A percentile compares a stretch with the other conserved stretches of the same genome.
phyloP scores from a whole-genome alignment of 768 basidiomycete genomes.

The Kwoniella europaea region DNA sequence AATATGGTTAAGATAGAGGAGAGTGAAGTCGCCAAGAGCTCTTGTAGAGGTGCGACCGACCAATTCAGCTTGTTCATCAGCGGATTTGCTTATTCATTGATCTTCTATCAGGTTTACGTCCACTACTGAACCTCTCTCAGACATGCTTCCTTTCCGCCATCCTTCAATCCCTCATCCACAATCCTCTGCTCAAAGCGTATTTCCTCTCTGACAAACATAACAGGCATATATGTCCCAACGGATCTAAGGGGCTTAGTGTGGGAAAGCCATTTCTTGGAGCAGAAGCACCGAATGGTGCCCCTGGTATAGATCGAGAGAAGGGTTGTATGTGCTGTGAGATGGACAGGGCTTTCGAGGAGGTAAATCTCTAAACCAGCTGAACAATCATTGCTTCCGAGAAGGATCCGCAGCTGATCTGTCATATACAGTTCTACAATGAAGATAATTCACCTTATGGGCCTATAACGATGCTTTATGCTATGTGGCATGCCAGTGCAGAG shows the following conservation, averaged over 20 bases:
- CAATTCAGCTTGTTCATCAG: too few relatives aligned
- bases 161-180: constrained; percentile 85
- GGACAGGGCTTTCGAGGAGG: constrained; percentile 67
- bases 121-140: constrained; percentile 83
- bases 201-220: constrained; percentile 93
- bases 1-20: constrained; percentile 45
- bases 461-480: constrained; percentile 77
- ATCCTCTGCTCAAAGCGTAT: constrained; percentile 84
- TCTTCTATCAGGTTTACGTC: constrained; percentile 68
- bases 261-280: constrained; percentile 56
- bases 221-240: constrained; percentile 53
- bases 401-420: background rate
- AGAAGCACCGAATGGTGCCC: constrained; percentile 60
- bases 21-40: constrained; percentile 63
- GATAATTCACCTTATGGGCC: constrained; percentile 75
- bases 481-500: constrained; percentile 78
- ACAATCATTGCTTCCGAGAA: too few relatives aligned
- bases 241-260: constrained; percentile 29
- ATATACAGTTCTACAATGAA: constrained; percentile 60
- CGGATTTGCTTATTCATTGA: background rate
- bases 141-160: constrained; percentile 95
- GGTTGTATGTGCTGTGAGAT: constrained; percentile 89
- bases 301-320: constrained; percentile 38
- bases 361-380: background rate
- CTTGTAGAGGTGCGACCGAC: constrained; percentile 69